Percentiles rank a stretch among this genome's conserved stretches.
These are phyloP conservation scores for Malassezia sympodialis DNA, from an alignment of 1,284 basidiomycete genomes.

Conservation along the genomic window DNA sequence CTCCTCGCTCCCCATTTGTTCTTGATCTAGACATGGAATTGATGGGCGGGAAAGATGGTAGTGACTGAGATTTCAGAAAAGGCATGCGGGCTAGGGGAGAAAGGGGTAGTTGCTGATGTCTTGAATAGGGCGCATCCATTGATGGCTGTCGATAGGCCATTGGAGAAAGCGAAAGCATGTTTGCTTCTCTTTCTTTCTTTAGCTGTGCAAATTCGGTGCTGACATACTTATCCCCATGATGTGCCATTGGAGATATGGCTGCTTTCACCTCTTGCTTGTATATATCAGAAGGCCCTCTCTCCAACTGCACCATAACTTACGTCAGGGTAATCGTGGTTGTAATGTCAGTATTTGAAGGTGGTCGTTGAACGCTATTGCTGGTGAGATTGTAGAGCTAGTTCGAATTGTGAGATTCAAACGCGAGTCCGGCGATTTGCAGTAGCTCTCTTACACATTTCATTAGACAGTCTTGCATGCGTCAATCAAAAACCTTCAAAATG, in stretches of 20 bases:
- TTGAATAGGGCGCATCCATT: neutral
- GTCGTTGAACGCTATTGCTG: neutral
- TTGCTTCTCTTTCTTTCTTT: neutral
- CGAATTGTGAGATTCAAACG: neutral
- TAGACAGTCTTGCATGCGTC: neutral
- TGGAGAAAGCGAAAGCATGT: neutral
- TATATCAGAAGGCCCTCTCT: neutral
- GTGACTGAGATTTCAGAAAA: neutral
- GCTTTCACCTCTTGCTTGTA: neutral
- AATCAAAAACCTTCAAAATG: neutral
- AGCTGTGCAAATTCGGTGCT: neutral
- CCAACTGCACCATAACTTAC: neutral
- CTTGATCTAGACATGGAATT: neutral
- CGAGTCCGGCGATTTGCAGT: neutral
- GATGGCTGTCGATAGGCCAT: neutral
- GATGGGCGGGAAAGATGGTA: neutral
- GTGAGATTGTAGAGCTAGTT: neutral
- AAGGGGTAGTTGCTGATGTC: neutral
- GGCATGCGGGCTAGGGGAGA: neutral
- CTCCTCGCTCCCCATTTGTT: neutral
- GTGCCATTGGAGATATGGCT: neutral
- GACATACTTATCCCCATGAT: neutral
- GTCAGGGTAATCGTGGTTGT: neutral
- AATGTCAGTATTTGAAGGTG: neutral
- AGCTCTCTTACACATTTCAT: neutral